Percentiles rank a stretch among this genome's conserved stretches.
phyloP scores from a whole-genome alignment of 2,329 filamentous ascomycete species.

The Sclerotinia spermophila region DNA sequence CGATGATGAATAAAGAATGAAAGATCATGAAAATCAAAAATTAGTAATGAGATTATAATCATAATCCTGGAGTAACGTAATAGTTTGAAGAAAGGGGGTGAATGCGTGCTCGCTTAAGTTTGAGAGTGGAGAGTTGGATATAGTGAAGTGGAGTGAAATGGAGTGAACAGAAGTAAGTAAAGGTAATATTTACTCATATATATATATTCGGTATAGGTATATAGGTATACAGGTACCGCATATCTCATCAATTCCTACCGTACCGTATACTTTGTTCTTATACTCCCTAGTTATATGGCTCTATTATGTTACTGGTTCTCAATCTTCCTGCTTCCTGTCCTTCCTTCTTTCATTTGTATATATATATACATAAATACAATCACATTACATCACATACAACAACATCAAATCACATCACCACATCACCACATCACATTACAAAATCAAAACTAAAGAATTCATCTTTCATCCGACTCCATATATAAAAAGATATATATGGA shows the following conservation, averaged over 20 bases:
- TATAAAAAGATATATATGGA: neutral
- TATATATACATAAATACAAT: neutral
- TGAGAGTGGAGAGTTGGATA: too few species aligned
- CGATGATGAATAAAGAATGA: conserved; percentile 1
- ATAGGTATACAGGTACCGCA: too few species aligned
- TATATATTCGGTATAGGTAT: too few species aligned
- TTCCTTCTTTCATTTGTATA: neutral
- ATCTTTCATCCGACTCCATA: neutral
- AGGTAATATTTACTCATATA: too few species aligned
- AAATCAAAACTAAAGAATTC: neutral
- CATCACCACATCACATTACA: neutral
- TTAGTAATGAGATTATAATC: neutral
- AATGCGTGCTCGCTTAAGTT: neutral
- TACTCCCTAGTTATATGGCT: too few species aligned
- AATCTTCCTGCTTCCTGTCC: neutral
- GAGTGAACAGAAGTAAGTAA: neutral
- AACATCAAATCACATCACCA: neutral
- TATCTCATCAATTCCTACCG: too few species aligned
- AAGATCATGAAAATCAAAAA: neutral
- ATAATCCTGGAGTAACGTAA: too few species aligned
- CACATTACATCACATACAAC: neutral
- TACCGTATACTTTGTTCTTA: too few species aligned
- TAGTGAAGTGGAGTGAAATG: too few species aligned
- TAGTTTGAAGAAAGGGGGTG: neutral
- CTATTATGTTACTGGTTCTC: neutral